Evolutionary conservation across 768 basidiomycete genomes (phyloP), one percentile per base, ranked within the genome.

Genomic region (Kwoniella heveanensis): DNA sequence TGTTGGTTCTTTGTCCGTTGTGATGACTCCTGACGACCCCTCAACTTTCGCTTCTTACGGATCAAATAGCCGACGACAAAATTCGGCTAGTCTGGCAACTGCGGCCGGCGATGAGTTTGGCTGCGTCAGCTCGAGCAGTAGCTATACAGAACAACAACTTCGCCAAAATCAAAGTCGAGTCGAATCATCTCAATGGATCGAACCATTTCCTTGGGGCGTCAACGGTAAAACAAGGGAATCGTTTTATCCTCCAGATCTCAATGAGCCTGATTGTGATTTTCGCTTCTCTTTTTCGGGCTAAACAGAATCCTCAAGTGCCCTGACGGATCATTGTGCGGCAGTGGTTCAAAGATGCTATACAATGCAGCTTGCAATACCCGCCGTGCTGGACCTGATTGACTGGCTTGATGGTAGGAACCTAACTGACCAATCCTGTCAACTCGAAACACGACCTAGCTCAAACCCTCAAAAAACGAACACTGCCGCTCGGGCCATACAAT

Each of bases 151-250:
- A 13, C 24, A 44, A 30, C 54, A 25, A 44, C n/a, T 57, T 57
- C 36, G 36, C 55, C 44, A 57, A 47, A 44, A 46, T 1, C 52
- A 53, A 30, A 17, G 15, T 19, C 0, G 36, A 21, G 13, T 57
- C 39, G 39, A 44, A 17, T 44, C 15, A 44, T 10, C n/a, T 44
- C 17, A 17, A 44, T 44, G 10, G 39, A 44, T 46, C 26, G 29
- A 57, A 44, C 39, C 17, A 44, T 3, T 56, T 24, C 26, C 7
- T 56, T 47, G 55, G 55, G 44, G 55, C 55, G 55, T 37, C 6
- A 57, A 57, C 55, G 55, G 39, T 44, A 44, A 44, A 44, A 44
- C 39, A 44, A 44, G 39, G 39, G 39, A 44, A 44, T 44, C 39
- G 9, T 9, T 44, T 3, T 19, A n/a, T n/a, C n/a, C n/a, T 32